phyloP scores from a whole-genome alignment of 1,284 basidiomycete genomes.

The Phlebopus sp. region DNA sequence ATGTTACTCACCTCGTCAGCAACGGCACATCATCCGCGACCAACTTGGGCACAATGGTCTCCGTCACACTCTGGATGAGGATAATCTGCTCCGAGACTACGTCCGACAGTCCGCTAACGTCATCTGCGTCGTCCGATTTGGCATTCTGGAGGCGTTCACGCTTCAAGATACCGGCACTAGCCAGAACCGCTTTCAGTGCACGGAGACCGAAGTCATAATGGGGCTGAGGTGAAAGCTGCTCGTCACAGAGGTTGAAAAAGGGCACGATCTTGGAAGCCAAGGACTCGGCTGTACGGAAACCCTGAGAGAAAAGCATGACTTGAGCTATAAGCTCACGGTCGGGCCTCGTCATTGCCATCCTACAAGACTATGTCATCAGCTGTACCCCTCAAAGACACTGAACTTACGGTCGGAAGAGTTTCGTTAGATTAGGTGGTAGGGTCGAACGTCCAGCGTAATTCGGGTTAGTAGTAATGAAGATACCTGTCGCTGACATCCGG shows the following conservation, averaged over 20 bases:
- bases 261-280: slow-evolving; percentile 98
- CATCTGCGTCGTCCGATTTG: slow-evolving; percentile 43
- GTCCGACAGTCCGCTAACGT: slow-evolving; percentile 60
- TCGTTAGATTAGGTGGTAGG: slow-evolving; percentile 94
- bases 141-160: slow-evolving; percentile 75
- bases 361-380: slow-evolving; percentile 33
- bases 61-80: slow-evolving; percentile 98
- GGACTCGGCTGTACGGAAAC: slow-evolving; percentile 95
- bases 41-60: slow-evolving; percentile 97
- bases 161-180: slow-evolving; percentile 97
- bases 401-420: slow-evolving; percentile 87
- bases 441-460: slow-evolving; percentile 98
- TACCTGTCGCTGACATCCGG: slow-evolving; percentile 46
- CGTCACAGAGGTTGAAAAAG: slow-evolving; percentile 98
- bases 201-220: slow-evolving; percentile 99
- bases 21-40: slow-evolving; percentile 97
- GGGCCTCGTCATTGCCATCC: slow-evolving; percentile 99
- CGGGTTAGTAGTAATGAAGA: slow-evolving; percentile 97
- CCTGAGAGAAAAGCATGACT: slow-evolving; percentile 99
- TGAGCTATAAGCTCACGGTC: slow-evolving; percentile 98
- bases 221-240: slow-evolving; percentile 94
- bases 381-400: not conserved
- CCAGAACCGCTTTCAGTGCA: slow-evolving; percentile 94
- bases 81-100: slow-evolving; percentile 89
- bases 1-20: slow-evolving; percentile 69